phyloP scores from a whole-genome alignment of 2,329 filamentous ascomycete genomes.

The Ophiostoma piceae region DNA sequence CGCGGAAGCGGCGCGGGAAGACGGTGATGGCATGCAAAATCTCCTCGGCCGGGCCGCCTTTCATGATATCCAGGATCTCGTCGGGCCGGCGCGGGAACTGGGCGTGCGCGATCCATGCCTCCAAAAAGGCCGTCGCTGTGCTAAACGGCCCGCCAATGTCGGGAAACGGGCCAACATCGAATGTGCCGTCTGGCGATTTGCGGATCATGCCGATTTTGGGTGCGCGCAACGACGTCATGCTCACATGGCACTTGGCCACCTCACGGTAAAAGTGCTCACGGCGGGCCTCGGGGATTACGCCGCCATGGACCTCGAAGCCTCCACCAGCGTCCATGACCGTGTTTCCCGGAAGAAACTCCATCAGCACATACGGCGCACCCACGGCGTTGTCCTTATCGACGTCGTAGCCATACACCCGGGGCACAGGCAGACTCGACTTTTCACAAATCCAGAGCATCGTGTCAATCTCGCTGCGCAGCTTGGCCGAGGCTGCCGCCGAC shows the following conservation, averaged over 20 bases:
- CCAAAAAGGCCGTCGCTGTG: slow-evolving; percentile 28
- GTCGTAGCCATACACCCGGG: slow-evolving; percentile 27
- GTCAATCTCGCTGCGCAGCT: slow-evolving; percentile 20
- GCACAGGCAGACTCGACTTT: slow-evolving; percentile 25
- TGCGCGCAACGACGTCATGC: slow-evolving; percentile 24
- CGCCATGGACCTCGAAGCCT: slow-evolving; percentile 28
- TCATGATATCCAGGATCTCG: slow-evolving; percentile 25
- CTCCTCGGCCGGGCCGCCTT: slow-evolving; percentile 21
- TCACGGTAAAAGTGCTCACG: slow-evolving; percentile 24
- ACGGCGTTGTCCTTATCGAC: slow-evolving; percentile 27
- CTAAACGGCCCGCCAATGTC: slow-evolving; percentile 28
- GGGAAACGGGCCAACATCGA: slow-evolving; percentile 26
- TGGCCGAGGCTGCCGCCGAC: neutral
- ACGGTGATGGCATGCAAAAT: slow-evolving; percentile 24
- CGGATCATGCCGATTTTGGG: slow-evolving; percentile 27
- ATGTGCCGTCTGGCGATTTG: slow-evolving; percentile 19
- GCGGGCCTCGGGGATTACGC: slow-evolving; percentile 24
- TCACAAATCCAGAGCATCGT: slow-evolving; percentile 19
- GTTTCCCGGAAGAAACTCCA: slow-evolving; percentile 33
- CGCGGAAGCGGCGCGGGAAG: slow-evolving; percentile 22
- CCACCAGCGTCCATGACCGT: slow-evolving; percentile 30
- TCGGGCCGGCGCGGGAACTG: slow-evolving; percentile 26
- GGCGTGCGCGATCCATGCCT: slow-evolving; percentile 28
- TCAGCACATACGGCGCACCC: slow-evolving; percentile 32
- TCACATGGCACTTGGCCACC: slow-evolving; percentile 25